These are phyloP conservation scores for Fusarium fracticaudum DNA, from an alignment of 2,329 filamentous ascomycete species.

Conservation along the genomic window DNA sequence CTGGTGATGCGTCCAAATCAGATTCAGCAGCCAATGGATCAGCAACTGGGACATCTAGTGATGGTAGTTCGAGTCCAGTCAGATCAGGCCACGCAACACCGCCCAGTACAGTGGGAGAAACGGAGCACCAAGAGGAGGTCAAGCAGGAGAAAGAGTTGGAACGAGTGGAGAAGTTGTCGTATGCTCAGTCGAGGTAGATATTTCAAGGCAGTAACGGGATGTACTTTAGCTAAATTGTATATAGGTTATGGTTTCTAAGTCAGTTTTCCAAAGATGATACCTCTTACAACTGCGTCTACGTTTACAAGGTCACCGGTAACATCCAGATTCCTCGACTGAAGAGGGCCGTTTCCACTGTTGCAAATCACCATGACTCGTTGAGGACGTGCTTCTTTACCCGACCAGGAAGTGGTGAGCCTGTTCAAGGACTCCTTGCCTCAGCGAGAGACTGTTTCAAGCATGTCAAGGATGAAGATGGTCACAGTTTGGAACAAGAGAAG, in stretches of 20 bases:
- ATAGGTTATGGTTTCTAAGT: constrained; percentile 6
- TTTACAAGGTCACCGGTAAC: background rate
- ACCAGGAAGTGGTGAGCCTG: background rate
- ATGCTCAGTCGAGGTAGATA: constrained; percentile 1
- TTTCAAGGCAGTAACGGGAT: too few relatives aligned
- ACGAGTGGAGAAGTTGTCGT: background rate
- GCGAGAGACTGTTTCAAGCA: background rate
- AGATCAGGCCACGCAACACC: background rate
- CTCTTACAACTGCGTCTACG: background rate
- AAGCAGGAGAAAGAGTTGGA: background rate
- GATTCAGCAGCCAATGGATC: background rate
- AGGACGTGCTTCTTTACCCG: background rate
- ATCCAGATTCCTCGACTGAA: background rate
- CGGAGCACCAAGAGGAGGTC: background rate
- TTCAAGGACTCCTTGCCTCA: background rate
- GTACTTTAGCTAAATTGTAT: background rate
- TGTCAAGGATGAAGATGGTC: background rate
- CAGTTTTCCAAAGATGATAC: background rate
- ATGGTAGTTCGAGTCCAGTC: background rate
- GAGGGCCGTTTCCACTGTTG: background rate
- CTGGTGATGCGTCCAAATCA: background rate
- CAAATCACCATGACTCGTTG: background rate
- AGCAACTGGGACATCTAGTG: background rate
- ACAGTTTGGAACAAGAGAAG: background rate
- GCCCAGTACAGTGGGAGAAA: background rate